phyloP scores from a whole-genome alignment of 495 filamentous ascomycete species.

The Lasiosphaeris hirsuta region DNA sequence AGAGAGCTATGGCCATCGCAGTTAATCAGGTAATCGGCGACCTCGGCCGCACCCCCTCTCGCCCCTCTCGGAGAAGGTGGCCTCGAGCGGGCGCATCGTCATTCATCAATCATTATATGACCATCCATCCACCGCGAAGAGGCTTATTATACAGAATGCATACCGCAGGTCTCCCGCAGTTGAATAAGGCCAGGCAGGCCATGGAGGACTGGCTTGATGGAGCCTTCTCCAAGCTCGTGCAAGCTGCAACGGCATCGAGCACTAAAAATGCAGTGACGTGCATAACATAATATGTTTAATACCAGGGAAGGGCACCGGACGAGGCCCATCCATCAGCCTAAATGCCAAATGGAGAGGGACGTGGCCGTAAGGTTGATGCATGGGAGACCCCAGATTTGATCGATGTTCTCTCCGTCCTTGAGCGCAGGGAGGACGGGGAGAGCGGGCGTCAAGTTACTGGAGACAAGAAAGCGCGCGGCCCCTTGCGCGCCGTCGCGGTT shows the following conservation, averaged over 20 bases:
- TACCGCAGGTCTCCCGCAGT: no score
- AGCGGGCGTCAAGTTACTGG: not conserved
- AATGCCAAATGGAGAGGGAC: not conserved
- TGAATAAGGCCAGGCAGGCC: no score
- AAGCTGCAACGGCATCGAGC: slow-evolving; percentile 4
- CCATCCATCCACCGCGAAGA: not conserved
- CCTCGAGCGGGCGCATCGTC: slow-evolving; percentile 3
- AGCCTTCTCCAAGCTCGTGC: not conserved
- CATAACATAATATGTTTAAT: slow-evolving; percentile 11
- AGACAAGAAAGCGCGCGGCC: no score
- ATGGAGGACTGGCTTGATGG: not conserved
- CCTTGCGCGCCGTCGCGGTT: not conserved
- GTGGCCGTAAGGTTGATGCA: not conserved
- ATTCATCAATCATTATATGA: slow-evolving; percentile 8
- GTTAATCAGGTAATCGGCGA: not conserved
- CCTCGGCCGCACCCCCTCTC: not conserved
- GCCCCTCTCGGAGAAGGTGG: not conserved
- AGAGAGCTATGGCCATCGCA: slow-evolving; percentile 7
- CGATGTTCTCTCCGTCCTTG: not conserved
- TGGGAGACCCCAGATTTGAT: slow-evolving; percentile 19
- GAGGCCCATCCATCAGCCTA: slow-evolving; percentile 14
- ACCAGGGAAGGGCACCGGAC: slow-evolving; percentile 3
- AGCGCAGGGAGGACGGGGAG: not conserved
- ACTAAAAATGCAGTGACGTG: slow-evolving; percentile 14
- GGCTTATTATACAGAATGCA: no score